A percentile compares a stretch with the other conserved stretches of the same genome.
These are phyloP conservation scores for Microsporum audouinii DNA, from an alignment of 2,329 filamentous ascomycete genomes.

Conservation along the genomic window DNA sequence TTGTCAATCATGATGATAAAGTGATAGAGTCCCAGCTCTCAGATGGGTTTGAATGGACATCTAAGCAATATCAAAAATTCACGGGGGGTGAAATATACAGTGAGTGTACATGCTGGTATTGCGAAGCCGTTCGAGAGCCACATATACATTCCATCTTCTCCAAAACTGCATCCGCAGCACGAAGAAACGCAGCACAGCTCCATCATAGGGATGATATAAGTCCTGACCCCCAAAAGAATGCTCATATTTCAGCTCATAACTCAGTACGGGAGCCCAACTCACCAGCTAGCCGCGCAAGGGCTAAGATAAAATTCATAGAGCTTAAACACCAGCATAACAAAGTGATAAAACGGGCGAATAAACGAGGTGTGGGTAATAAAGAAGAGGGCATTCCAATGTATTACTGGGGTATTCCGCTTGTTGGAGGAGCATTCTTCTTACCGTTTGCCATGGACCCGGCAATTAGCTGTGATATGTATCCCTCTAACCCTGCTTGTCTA, in stretches of 20 bases:
- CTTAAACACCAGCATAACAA: background rate
- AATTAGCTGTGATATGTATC: constrained; percentile 33
- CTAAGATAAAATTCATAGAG: constrained; percentile 14
- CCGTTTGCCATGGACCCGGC: constrained; percentile 38
- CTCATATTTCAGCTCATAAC: constrained; percentile 65
- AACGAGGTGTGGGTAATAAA: background rate
- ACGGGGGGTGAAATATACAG: constrained; percentile 57
- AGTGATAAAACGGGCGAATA: background rate
- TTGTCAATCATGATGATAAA: constrained; percentile 77
- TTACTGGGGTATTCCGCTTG: constrained; percentile 36
- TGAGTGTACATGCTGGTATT: constrained; percentile 76
- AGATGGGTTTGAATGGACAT: constrained; percentile 60
- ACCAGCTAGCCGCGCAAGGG: constrained; percentile 7
- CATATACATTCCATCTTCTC: constrained; percentile 37
- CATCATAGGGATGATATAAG: constrained; percentile 35
- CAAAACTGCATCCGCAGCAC: constrained; percentile 43
- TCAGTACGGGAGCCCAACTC: constrained; percentile 37
- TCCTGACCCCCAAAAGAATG: constrained; percentile 43
- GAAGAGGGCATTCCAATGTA: constrained; percentile 14
- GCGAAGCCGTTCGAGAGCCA: constrained; percentile 55
- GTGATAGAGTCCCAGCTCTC: constrained; percentile 57
- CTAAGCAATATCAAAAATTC: constrained; percentile 53
- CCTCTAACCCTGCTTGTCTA: constrained; percentile 37
- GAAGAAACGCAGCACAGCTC: constrained; percentile 37
- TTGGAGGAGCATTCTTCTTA: constrained; percentile 34